Evolutionary conservation across 2,329 filamentous ascomycete species (phyloP).

Genomic region (Tolypocladium endophyticum): DNA sequence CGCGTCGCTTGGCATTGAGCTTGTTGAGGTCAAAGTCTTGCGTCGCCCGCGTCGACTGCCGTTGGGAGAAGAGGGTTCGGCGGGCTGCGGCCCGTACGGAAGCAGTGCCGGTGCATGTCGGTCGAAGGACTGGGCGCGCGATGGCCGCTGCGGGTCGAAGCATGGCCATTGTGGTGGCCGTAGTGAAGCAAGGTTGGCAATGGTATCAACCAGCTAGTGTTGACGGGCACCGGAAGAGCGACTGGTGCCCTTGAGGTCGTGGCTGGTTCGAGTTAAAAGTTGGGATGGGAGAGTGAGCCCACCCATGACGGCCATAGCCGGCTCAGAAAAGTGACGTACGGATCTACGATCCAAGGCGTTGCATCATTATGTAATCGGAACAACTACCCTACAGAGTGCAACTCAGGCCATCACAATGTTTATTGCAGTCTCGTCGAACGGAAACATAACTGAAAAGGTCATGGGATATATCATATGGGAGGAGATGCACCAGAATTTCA

Average conservation of each 20-base stretch:
- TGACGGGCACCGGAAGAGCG: neutral
- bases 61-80: constrained; percentile 18
- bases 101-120: constrained; percentile 3
- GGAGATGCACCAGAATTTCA: no score
- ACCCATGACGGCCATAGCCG: neutral
- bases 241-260: neutral
- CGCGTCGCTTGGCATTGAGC: constrained; percentile 32
- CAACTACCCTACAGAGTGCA: neutral
- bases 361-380: neutral
- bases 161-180: constrained; percentile 9
- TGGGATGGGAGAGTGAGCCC: neutral
- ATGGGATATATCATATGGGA: neutral
- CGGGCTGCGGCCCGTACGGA: constrained; percentile 7
- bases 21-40: constrained; percentile 40
- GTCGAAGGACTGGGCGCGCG: constrained; percentile 10
- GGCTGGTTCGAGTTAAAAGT: neutral
- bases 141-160: constrained; percentile 15
- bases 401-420: neutral
- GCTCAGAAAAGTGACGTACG: neutral
- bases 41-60: constrained; percentile 22
- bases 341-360: neutral
- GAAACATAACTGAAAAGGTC: neutral
- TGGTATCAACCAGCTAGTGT: neutral
- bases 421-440: no score
- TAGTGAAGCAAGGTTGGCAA: neutral